Conservation (phyloP, 2,329 filamentous ascomycete genomes). For the Ceratocystis cubensis region DNA sequence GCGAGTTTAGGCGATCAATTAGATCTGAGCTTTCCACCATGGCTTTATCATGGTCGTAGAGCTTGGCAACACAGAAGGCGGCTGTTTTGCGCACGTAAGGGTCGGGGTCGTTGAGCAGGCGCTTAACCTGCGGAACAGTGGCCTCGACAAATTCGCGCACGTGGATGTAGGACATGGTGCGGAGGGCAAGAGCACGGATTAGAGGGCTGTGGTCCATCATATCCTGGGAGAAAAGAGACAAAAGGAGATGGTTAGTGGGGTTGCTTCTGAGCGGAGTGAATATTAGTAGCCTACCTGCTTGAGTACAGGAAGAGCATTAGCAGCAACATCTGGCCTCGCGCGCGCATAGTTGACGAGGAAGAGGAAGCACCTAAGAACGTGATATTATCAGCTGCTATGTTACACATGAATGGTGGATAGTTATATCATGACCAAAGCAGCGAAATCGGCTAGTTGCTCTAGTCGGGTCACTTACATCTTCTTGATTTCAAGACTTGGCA, state of each 20-base stretch:
- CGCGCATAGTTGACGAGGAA: constrained; percentile 95
- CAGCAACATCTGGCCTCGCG: constrained; percentile 82
- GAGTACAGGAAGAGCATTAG: constrained; percentile 82
- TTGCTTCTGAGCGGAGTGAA: background rate
- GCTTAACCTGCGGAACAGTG: constrained; percentile 71
- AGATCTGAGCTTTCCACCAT: constrained; percentile 84
- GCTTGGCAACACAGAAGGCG: constrained; percentile 88
- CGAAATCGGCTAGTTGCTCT: too few relatives aligned
- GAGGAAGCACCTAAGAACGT: constrained; percentile 74
- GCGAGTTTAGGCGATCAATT: constrained; percentile 78
- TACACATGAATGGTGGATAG: too few relatives aligned
- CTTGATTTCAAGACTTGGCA: constrained; percentile 93
- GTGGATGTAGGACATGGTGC: constrained; percentile 95
- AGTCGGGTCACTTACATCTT: constrained; percentile 64
- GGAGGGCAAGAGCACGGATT: constrained; percentile 78
- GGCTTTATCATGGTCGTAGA: constrained; percentile 89
- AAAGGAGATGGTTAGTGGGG: background rate
- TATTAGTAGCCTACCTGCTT: constrained; percentile 36
- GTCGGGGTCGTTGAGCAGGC: constrained; percentile 70
- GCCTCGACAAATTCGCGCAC: constrained; percentile 91
- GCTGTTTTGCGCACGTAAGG: constrained; percentile 97
- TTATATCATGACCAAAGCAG: too few relatives aligned
- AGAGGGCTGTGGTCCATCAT: constrained; percentile 89
- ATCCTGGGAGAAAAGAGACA: constrained; percentile 44
- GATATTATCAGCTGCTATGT: background rate